Conservation (phyloP, 352 stramenopile species). For the Pythium utonaiense region DNA sequence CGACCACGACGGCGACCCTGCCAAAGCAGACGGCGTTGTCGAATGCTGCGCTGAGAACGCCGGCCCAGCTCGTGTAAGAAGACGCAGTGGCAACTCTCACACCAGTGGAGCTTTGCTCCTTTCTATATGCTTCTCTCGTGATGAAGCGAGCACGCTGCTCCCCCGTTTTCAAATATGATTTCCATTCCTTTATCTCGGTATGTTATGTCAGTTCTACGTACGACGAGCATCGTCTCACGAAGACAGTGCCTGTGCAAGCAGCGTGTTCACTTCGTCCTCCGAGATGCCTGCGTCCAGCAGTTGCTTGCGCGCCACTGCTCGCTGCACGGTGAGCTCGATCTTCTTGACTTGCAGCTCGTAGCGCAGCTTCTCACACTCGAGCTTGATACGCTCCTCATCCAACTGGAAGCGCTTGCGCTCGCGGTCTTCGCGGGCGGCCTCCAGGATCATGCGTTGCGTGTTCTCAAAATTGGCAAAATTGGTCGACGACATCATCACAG, state of each 20-base stretch:
- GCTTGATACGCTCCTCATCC: slow-evolving; percentile 51
- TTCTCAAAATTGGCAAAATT: slow-evolving; percentile 38
- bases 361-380: slow-evolving; percentile 66
- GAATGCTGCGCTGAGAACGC: slow-evolving; percentile 24
- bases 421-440: slow-evolving; percentile 60
- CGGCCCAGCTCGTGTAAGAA: slow-evolving; percentile 23
- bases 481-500: slow-evolving; percentile 23
- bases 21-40: slow-evolving; percentile 33
- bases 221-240: not conserved
- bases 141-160: not conserved
- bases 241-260: slow-evolving; percentile 16
- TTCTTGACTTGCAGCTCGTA: slow-evolving; percentile 52
- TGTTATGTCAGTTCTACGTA: slow-evolving; percentile 1
- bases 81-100: not conserved
- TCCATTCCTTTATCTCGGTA: slow-evolving; percentile 5
- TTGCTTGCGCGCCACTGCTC: slow-evolving; percentile 46
- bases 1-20: slow-evolving; percentile 37
- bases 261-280: slow-evolving; percentile 32
- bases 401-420: slow-evolving; percentile 54
- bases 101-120: not conserved
- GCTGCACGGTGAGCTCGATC: slow-evolving; percentile 49
- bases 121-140: not conserved
- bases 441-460: slow-evolving; percentile 44
- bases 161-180: not conserved
- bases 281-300: slow-evolving; percentile 48